Base-by-base conservation (phyloP, 345 rosid genomes). In the Cardamine resedifolia region DNA sequence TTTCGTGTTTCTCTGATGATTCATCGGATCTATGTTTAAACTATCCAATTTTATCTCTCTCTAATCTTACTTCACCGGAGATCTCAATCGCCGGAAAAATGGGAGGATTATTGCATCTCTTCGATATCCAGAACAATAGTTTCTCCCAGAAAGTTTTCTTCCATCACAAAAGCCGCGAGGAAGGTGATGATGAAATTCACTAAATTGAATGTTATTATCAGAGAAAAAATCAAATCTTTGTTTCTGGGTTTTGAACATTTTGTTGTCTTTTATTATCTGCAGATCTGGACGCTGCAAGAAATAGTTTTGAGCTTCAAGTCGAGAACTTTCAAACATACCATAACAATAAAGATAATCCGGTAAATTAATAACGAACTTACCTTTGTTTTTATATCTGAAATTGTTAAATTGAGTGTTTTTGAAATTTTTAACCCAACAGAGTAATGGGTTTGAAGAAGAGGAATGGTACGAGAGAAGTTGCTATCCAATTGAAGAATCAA, bases 211-310 rank as follows among this genome's bases (percentile, higher is more conserved):
- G 31, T 8, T n/a, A n/a, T n/a, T n/a, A n/a, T n/a, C n/a, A n/a
- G n/a, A n/a, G n/a, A 6, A n/a, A 67, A 43, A 19, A 61, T 7
- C 64, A 27, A 64, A 24, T 55, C 33, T 57, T 58, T 58, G 16
- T 56, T 64, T 64, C 53, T 66, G 63, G 19, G 27, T 74, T 34
- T 73, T 58, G 21, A 21, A 52, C 27, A 67, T 66, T 45, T 45
- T 45, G 20, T 19, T 15, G 10, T 59, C 5, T 66, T 38, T 47
- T 51, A 16, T 64, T 23, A 21, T 36, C 30, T 79, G 70, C 83
- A 90, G 97, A 85, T 66, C 68, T 85, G 66, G 98, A 94, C 78
- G 90, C 92, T 81, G 91, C 92, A 4, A 73, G 95, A 38, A 94
- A 87, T 74, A 88, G 96, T 82, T 77, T 91, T 58, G 96, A 94